Evolutionary conservation across 2,329 filamentous ascomycete species (phyloP), one percentile per base, ranked within the genome.

Genomic region (Cladosporium colombiae): DNA sequence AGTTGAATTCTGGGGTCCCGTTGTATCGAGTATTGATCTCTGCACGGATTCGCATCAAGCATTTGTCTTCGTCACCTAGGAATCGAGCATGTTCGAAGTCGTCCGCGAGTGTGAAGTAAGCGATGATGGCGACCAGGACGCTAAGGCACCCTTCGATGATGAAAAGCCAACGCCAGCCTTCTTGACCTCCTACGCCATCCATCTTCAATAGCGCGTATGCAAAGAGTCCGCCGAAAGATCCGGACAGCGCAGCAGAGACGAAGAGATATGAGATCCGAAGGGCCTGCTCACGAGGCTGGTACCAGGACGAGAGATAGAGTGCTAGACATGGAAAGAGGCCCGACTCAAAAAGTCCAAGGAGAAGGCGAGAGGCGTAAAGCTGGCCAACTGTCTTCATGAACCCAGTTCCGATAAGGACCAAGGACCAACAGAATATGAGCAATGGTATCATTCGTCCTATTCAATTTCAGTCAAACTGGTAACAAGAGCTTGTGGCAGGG

Each of bases 91-190:
- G 70, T 1, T 64, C 66, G 1, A 73, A 73, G 11, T 71, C 74
- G 1, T 77, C 73, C 8, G 85, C 85, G 83, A 89, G 86, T 14
- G 86, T 76, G 4, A 82, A 79, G 69, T 81, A 86, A 0, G 84
- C 81, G 3, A 82, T 72, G 0, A 86, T 44, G 2, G 86, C 85
- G 23, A 88, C 78, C 1, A 76, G 21, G 1, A 86, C 72, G 0
- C 84, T 87, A 35, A 86, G 78, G 1, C 82, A 67, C 0, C 84
- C 85, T 68, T 88, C 86, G 23, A 88, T 80, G 0, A 88, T 72
- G 69, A 88, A 85, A 64, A 93, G 90, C 72, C 71, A 62, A 64
- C 50, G 55, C 81, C 81, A 83, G 2, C 80, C 80, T 11, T 72
- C 66, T 68, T 75, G 76, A 10, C 78, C 79, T 33, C 75, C 68